Conservation (phyloP, 2,329 filamentous ascomycete genomes). For the Alternaria tenuissima region DNA sequence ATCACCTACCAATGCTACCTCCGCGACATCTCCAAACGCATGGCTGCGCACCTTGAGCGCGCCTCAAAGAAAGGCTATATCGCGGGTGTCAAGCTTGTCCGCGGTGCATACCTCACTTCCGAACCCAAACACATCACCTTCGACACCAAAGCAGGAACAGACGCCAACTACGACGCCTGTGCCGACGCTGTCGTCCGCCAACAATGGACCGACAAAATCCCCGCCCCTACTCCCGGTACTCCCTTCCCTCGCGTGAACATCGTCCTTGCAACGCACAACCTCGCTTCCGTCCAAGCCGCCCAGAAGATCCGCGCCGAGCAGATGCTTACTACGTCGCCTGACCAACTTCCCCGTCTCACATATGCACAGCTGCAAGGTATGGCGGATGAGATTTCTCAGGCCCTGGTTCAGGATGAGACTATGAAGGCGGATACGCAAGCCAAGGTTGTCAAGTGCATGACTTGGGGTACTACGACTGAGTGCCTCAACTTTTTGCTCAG, state of each 20-base stretch:
- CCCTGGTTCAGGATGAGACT: slow-evolving; percentile 57
- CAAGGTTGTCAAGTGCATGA: slow-evolving; percentile 64
- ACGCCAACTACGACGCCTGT: slow-evolving; percentile 74
- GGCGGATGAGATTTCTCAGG: slow-evolving; percentile 86
- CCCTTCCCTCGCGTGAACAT: slow-evolving; percentile 61
- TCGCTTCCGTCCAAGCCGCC: slow-evolving; percentile 69
- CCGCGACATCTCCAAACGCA: slow-evolving; percentile 54
- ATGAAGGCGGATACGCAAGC: slow-evolving; percentile 49
- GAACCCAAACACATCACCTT: slow-evolving; percentile 62
- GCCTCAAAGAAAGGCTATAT: slow-evolving; percentile 60
- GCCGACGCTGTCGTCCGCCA: slow-evolving; percentile 71
- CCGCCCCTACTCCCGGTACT: slow-evolving; percentile 46
- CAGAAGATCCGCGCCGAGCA: slow-evolving; percentile 60
- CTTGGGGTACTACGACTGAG: slow-evolving; percentile 69
- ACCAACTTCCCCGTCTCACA: slow-evolving; percentile 48
- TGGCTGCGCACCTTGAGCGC: slow-evolving; percentile 57
- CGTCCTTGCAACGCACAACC: slow-evolving; percentile 85
- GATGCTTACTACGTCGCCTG: slow-evolving; percentile 40
- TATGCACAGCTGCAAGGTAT: slow-evolving; percentile 92
- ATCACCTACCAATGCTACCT: slow-evolving; percentile 68
- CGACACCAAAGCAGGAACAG: slow-evolving; percentile 62
- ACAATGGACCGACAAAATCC: slow-evolving; percentile 65
- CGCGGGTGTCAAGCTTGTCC: slow-evolving; percentile 65
- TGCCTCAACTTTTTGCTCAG: slow-evolving; percentile 79
- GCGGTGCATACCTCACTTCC: slow-evolving; percentile 63